phyloP scores from a whole-genome alignment of 2,329 filamentous ascomycete species.

The Dothideomycetes sp. region DNA sequence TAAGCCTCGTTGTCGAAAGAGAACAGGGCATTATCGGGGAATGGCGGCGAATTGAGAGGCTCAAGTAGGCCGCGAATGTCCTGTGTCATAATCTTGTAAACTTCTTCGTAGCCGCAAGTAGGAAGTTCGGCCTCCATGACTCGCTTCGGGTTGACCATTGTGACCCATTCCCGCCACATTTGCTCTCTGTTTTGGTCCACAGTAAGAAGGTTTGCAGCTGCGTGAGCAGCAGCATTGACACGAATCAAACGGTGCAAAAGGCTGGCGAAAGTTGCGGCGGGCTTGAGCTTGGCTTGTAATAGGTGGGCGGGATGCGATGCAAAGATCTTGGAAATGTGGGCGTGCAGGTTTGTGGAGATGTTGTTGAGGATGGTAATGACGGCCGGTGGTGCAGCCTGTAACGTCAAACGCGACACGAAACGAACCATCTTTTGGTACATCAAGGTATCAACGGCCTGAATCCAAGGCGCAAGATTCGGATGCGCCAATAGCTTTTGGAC shows the following conservation, averaged over 20 bases:
- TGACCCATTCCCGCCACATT: conserved; percentile 91
- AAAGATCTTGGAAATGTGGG: conserved; percentile 76
- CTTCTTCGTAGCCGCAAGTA: conserved; percentile 41
- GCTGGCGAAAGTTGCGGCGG: conserved; percentile 78
- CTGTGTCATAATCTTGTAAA: conserved; percentile 42
- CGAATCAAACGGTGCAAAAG: conserved; percentile 77
- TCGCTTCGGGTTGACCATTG: conserved; percentile 44
- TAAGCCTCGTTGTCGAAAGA: conserved; percentile 25
- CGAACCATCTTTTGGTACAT: conserved; percentile 97
- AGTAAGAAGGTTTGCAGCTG: conserved; percentile 83
- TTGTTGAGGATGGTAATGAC: conserved; percentile 80
- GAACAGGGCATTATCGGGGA: conserved; percentile 21
- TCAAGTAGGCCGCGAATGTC: conserved; percentile 63
- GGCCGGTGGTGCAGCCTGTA: conserved; percentile 81
- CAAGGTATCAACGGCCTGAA: conserved; percentile 87
- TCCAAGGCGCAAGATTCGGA: conserved; percentile 75
- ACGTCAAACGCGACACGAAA: conserved; percentile 75
- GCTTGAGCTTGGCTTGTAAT: conserved; percentile 73
- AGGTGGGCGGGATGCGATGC: conserved; percentile 77
- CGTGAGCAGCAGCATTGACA: conserved; percentile 88
- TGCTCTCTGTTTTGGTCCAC: conserved; percentile 82
- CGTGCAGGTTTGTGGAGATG: conserved; percentile 71
- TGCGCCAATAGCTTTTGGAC: conserved; percentile 86
- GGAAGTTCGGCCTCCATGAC: conserved; percentile 47
- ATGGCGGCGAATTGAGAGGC: conserved; percentile 42